Conservation (phyloP, 169 alveolate genomes). For the Babesia ovata region DNA sequence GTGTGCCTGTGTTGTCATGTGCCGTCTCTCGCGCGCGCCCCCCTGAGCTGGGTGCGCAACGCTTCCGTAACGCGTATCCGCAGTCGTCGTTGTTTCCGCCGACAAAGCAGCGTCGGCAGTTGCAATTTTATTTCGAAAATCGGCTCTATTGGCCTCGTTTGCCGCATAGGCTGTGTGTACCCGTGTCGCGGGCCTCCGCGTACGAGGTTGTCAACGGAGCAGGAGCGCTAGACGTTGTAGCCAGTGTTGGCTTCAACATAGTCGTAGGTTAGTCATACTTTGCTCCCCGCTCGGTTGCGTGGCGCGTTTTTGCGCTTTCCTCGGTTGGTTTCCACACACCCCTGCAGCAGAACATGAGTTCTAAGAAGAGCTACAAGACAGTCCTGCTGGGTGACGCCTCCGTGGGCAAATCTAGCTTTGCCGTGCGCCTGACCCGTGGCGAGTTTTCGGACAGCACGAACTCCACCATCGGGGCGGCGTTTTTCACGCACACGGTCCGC, state of each 20-base stretch:
- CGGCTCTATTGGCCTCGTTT: neutral
- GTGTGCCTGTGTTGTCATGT: conserved; percentile 2
- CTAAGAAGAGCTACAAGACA: conserved; percentile 82
- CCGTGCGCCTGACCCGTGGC: conserved; percentile 87
- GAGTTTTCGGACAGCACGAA: conserved; percentile 86
- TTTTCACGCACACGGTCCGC: conserved; percentile 79
- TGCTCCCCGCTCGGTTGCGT: no score
- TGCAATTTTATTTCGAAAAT: neutral
- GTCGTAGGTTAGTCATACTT: no score
- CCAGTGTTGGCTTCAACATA: no score
- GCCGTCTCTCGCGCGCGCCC: conserved; percentile 11
- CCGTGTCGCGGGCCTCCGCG: conserved; percentile 3
- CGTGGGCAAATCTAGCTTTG: conserved; percentile 91
- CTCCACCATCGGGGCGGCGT: conserved; percentile 90
- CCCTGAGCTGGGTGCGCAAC: conserved; percentile 17
- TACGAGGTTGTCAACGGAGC: no score
- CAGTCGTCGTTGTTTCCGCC: neutral
- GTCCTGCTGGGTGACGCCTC: conserved; percentile 90
- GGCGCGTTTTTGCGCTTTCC: no score
- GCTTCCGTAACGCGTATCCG: neutral
- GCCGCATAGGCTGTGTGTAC: conserved; percentile 13
- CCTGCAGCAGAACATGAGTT: conserved; percentile 37
- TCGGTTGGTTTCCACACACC: neutral
- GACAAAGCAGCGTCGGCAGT: neutral
- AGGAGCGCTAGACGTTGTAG: no score